Evolutionary conservation across 2,329 filamentous ascomycete genomes (phyloP).

Genomic region (Xylaria sp.): DNA sequence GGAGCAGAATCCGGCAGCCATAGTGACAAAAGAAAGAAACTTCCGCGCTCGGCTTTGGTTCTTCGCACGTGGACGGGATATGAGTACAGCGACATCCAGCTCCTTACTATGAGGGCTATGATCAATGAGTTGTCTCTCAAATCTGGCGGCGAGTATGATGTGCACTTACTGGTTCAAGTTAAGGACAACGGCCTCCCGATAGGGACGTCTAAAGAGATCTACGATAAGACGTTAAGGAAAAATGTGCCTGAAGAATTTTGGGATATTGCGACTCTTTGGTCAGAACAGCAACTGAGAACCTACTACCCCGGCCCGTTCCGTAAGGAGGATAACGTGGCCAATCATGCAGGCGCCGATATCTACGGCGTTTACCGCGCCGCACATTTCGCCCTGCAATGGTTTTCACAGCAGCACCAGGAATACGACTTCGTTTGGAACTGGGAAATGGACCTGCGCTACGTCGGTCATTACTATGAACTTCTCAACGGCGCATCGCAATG

Average conservation of each 20-base stretch:
- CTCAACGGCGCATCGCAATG: conserved; percentile 60
- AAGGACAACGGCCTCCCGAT: conserved; percentile 51
- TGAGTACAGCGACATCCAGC: conserved; percentile 66
- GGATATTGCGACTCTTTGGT: conserved; percentile 72
- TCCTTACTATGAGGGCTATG: conserved; percentile 69
- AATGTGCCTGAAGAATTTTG: conserved; percentile 68
- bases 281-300: conserved; percentile 68
- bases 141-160: conserved; percentile 69
- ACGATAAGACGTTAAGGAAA: conserved; percentile 60
- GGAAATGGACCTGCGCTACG: conserved; percentile 54
- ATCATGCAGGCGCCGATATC: conserved; percentile 49
- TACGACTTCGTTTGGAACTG: conserved; percentile 57
- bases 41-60: conserved; percentile 62
- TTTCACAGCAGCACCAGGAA: conserved; percentile 51
- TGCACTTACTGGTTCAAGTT: conserved; percentile 57
- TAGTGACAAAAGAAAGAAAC: conserved; percentile 27
- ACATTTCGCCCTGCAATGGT: conserved; percentile 53
- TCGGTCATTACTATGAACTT: conserved; percentile 59
- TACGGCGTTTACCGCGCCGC: conserved; percentile 58
- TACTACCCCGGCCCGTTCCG: conserved; percentile 67
- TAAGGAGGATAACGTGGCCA: conserved; percentile 55
- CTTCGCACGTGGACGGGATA: conserved; percentile 72
- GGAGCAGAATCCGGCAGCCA: conserved; percentile 5
- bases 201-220: conserved; percentile 38
- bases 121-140: conserved; percentile 68